Percentiles rank a stretch among this genome's conserved stretches.
phyloP scores from a whole-genome alignment of 2,329 filamentous ascomycete genomes.

The Colletotrichum spaethianum region DNA sequence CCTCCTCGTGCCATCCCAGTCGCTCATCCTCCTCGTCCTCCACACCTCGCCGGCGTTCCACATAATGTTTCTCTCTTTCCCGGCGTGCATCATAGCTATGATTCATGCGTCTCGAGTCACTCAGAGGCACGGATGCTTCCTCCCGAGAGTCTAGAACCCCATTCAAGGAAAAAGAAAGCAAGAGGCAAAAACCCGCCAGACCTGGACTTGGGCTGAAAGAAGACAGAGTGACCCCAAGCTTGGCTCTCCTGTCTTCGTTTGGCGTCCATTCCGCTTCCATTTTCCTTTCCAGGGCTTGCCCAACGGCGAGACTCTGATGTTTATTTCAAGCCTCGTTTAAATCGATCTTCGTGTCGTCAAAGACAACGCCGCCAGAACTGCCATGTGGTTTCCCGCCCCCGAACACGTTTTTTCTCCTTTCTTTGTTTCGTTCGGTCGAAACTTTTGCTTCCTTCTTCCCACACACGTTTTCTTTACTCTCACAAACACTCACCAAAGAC shows the following conservation, averaged over 20 bases:
- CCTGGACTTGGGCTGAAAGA: neutral
- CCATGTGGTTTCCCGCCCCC: conserved; percentile 26
- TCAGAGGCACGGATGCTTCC: neutral
- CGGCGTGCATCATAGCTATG: conserved; percentile 1
- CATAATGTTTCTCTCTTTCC: conserved; percentile 11
- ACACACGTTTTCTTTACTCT: neutral
- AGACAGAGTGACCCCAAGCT: neutral
- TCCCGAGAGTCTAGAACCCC: neutral
- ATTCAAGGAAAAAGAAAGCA: neutral
- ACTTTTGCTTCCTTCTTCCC: conserved; percentile 23
- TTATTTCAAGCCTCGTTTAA: neutral
- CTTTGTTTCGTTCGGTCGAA: neutral
- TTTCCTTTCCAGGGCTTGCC: neutral
- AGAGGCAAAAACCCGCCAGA: neutral
- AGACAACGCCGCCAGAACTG: neutral
- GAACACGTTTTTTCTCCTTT: conserved; percentile 17
- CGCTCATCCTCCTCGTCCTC: neutral
- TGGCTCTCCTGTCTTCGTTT: neutral
- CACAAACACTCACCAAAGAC: neutral
- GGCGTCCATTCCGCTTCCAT: neutral
- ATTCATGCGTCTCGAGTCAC: neutral
- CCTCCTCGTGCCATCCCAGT: conserved; percentile 5
- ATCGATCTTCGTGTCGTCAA: neutral
- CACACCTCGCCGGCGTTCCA: conserved; percentile 7
- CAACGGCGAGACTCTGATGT: conserved; percentile 16